Evolutionary conservation across 208 protist species (phyloP).

Genomic region (Acanthamoeba polyphaga): DNA sequence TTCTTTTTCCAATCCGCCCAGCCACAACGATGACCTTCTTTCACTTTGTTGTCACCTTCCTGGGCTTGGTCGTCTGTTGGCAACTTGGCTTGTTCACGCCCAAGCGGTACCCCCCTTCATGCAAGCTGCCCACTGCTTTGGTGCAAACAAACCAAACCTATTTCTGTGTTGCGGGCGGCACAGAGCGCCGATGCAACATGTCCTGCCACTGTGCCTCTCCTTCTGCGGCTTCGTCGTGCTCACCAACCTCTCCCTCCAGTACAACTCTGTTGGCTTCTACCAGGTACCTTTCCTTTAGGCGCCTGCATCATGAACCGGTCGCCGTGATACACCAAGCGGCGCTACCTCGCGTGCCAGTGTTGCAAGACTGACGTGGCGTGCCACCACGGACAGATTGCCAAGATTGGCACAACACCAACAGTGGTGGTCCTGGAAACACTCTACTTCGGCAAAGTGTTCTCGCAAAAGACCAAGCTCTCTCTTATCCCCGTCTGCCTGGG

Average conservation of each 20-base stretch:
- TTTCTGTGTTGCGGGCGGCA: slow-evolving; percentile 75
- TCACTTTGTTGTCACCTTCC: slow-evolving; percentile 81
- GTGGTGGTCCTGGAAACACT: slow-evolving; percentile 72
- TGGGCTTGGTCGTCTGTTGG: slow-evolving; percentile 76
- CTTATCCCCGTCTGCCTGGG: slow-evolving; percentile 92
- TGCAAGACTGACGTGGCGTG: neutral
- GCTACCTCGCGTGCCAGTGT: neutral
- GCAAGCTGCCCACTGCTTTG: neutral
- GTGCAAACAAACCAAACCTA: neutral
- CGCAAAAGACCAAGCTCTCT: slow-evolving; percentile 86
- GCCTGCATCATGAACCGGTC: neutral
- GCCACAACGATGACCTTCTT: slow-evolving; percentile 80
- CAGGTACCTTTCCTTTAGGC: slow-evolving; percentile 84
- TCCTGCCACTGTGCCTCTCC: slow-evolving; percentile 91
- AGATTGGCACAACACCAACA: slow-evolving; percentile 79
- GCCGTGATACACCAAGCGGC: neutral
- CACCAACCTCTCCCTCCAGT: slow-evolving; percentile 92
- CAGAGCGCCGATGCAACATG: slow-evolving; percentile 74
- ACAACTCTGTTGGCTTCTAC: slow-evolving; percentile 94
- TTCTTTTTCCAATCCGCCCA: neutral
- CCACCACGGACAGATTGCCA: slow-evolving; percentile 70
- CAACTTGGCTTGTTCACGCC: slow-evolving; percentile 44
- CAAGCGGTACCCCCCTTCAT: slow-evolving; percentile 61
- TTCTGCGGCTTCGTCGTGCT: slow-evolving; percentile 94
- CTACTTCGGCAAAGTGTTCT: slow-evolving; percentile 68